Percentiles rank a stretch among this genome's conserved stretches.
Conservation (phyloP, 805 yeast species). For the Brettanomyces nanus region DNA sequence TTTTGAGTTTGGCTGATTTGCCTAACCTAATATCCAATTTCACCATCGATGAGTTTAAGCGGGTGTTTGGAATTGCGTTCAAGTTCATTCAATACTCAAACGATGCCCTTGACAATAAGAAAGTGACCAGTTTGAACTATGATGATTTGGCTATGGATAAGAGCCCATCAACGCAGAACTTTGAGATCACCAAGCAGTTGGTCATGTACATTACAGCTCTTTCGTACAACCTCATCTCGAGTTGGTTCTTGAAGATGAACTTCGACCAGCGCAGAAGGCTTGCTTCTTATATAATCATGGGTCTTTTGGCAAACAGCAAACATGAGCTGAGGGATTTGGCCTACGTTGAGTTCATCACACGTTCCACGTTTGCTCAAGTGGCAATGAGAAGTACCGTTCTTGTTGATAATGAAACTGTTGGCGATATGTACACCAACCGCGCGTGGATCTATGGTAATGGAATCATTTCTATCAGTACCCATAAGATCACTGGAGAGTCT, state of each 20-base stretch:
- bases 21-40: conserved; percentile 65
- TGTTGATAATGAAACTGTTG: conserved; percentile 15
- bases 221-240: conserved; percentile 60
- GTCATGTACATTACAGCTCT: conserved; percentile 53
- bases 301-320: conserved; percentile 32
- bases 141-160: conserved; percentile 44
- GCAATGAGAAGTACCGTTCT: conserved; percentile 38
- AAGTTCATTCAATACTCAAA: conserved; percentile 66
- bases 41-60: conserved; percentile 65
- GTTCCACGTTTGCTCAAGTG: conserved; percentile 59
- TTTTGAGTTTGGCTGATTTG: conserved; percentile 55
- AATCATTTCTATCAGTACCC: conserved; percentile 48
- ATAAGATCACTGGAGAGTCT: conserved; percentile 43
- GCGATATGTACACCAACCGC: too few species aligned
- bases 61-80: conserved; percentile 79
- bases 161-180: conserved; percentile 41
- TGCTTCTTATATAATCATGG: conserved; percentile 55
- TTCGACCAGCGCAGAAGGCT: conserved; percentile 49
- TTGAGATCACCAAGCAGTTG: conserved; percentile 39
- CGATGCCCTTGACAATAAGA: conserved; percentile 28
- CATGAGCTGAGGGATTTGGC: conserved; percentile 44
- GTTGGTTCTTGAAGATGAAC: conserved; percentile 64
- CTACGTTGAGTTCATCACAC: conserved; percentile 54
- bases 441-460: conserved; percentile 63
- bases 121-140: conserved; percentile 26